These are phyloP conservation scores for Rhodotorula sp. DNA, from an alignment of 1,284 basidiomycete species.

Conservation along the genomic window DNA sequence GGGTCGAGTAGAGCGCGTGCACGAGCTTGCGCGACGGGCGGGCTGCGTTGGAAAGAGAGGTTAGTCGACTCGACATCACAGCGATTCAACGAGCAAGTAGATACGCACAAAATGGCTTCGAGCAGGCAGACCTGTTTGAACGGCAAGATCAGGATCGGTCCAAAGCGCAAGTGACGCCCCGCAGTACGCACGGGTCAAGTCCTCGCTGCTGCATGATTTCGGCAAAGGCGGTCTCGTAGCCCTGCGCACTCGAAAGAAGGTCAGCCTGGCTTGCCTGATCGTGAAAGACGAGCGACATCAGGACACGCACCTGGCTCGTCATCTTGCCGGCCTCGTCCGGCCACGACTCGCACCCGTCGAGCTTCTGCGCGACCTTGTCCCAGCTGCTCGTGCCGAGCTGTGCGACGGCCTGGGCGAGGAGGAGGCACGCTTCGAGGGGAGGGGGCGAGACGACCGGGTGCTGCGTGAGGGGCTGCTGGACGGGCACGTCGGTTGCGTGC, in stretches of 20 bases:
- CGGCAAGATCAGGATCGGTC: background rate
- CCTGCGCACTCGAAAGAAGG: background rate
- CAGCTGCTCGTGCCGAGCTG: conserved; percentile 22
- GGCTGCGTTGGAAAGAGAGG: background rate
- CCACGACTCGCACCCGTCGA: conserved; percentile 12
- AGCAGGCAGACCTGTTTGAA: background rate
- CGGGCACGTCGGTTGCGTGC: background rate
- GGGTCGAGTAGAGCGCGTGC: conserved; percentile 23
- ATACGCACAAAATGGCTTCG: conserved; percentile 3
- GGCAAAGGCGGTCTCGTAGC: conserved; percentile 9
- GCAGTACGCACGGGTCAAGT: conserved; percentile 15
- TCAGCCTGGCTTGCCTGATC: background rate
- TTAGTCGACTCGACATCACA: background rate
- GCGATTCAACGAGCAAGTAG: too few species aligned
- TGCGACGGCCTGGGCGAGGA: conserved; percentile 27
- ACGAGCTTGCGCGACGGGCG: conserved; percentile 25
- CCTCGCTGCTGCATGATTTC: conserved; percentile 10
- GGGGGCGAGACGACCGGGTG: conserved; percentile 13
- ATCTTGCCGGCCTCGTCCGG: conserved; percentile 6
- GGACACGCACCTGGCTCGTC: conserved; percentile 12
- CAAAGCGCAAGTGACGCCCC: too few species aligned
- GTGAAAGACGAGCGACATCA: too few species aligned
- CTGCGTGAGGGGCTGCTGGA: conserved; percentile 1
- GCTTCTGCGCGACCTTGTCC: background rate
- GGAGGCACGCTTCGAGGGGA: conserved; percentile 20